Percentiles rank a stretch among this genome's conserved stretches.
Conservation (phyloP, 352 stramenopile genomes). For the Globisporangium nagaii region DNA sequence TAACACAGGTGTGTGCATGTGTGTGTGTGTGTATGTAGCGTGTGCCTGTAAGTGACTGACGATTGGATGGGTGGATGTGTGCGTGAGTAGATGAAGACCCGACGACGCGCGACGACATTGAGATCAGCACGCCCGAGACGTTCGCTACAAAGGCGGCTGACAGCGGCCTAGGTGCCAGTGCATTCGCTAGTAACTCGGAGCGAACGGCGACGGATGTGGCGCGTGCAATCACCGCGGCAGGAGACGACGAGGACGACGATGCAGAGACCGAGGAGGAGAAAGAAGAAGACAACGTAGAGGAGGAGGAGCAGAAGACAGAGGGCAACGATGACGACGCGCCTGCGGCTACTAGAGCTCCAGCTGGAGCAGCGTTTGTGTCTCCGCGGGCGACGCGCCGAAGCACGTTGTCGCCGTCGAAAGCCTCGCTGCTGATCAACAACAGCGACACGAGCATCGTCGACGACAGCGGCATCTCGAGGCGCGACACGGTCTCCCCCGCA, state of each 20-base stretch:
- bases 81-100: slow-evolving; percentile 1
- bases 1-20: not conserved
- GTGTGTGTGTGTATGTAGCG: not conserved
- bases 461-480: slow-evolving; percentile 20
- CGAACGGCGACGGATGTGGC: not conserved
- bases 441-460: slow-evolving; percentile 9
- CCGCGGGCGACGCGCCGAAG: slow-evolving; percentile 6
- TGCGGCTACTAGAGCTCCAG: not conserved
- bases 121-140: slow-evolving; percentile 26
- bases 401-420: slow-evolving; percentile 49
- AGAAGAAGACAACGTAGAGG: not conserved
- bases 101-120: slow-evolving; percentile 14
- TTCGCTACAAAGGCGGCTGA: slow-evolving; percentile 8
- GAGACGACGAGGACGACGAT: not conserved
- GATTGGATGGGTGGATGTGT: not conserved
- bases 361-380: not conserved
- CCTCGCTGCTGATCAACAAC: slow-evolving; percentile 22
- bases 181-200: not conserved
- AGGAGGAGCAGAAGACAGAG: not conserved
- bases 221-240: not conserved
- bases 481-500: slow-evolving; percentile 27
- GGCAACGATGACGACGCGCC: not conserved
- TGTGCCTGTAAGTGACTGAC: not conserved
- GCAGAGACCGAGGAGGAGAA: slow-evolving; percentile 1
- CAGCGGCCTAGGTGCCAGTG: not conserved